These are phyloP conservation scores for Medicago ruthenica DNA, from an alignment of 306 rosid species.

Conservation along the genomic window DNA sequence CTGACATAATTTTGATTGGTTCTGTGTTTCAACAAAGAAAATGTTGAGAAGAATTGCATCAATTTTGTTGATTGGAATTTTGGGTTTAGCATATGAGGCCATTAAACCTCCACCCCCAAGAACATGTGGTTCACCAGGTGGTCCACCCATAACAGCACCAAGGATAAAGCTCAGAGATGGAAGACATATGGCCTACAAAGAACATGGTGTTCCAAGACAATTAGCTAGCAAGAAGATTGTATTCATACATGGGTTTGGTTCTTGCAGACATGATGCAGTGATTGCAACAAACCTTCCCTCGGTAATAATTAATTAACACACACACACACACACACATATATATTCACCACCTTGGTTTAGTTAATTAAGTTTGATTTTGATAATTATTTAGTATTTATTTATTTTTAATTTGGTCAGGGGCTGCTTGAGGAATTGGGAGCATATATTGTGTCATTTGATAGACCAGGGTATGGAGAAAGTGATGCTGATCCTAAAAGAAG, in stretches of 20 bases:
- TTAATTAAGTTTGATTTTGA: background rate
- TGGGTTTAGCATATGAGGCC: conserved; percentile 46
- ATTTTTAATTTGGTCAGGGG: conserved; percentile 34
- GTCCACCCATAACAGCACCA: conserved; percentile 60
- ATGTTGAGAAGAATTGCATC: conserved; percentile 19
- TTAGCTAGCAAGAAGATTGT: conserved; percentile 56
- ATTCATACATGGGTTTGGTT: conserved; percentile 52
- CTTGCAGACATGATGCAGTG: conserved; percentile 31
- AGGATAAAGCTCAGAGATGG: conserved; percentile 72
- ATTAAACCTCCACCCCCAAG: conserved; percentile 50
- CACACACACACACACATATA: no score
- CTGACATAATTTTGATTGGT: background rate
- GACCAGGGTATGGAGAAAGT: conserved; percentile 62
- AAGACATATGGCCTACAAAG: conserved; percentile 71
- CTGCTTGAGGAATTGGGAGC: conserved; percentile 47
- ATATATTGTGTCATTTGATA: conserved; percentile 55
- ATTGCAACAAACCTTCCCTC: conserved; percentile 21
- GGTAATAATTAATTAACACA: background rate
- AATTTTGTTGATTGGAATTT: conserved; percentile 40
- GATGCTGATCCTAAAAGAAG: conserved; percentile 50
- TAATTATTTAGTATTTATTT: no score
- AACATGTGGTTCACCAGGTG: conserved; percentile 56
- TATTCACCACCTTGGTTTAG: no score
- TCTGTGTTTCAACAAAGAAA: background rate
- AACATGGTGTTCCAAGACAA: conserved; percentile 56